Evolutionary conservation across 805 yeast species (phyloP), one percentile per base, ranked within the genome.

Genomic region (Komagataella phaffii): DNA sequence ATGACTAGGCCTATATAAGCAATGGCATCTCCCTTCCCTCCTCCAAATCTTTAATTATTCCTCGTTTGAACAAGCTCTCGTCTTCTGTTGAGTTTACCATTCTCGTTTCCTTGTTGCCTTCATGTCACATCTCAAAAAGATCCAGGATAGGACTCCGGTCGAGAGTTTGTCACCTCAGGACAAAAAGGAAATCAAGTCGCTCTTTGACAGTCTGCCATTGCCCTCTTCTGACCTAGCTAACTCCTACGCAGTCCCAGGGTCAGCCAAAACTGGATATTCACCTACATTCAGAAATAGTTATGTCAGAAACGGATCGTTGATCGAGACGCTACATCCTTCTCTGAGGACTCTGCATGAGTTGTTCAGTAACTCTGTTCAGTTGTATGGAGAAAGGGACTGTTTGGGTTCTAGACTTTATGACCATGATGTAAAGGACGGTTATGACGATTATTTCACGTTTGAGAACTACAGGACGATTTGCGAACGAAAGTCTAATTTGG

Each of bases 401-500:
- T 59, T 76, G 18, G 75, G 74, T 3, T 61, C 58, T 30, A 60
- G 79, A 49, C 60, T 61, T 44, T 67, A 64, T 53, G 61, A 63
- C 58, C 58, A 66, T n/a, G 59, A 57, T 30, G 46, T 14, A 4
- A 59, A 69, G 2, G 66, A 69, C 7, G 61, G 58, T 6, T 75
- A 73, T 64, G 66, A 68, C 17, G 65, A 69, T 19, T 51, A 59
- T 40, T 83, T 72, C 65, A 63, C 71, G 3, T 72, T 67, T 59
- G 67, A 73, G 46, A 62, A 76, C 2, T 82, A 72, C 58, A 58
- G 53, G 5, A 62, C 70, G 50, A 70, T 77, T 23, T 70, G 71
- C 17, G 55, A 60, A 24, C 66, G 79, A 53, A 72, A 78, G 50
- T 64, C 66, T 45, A 58, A 68, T 50, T 67, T 80, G 24, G 89